These are phyloP conservation scores for Cyberlindnera suaveolens DNA, from an alignment of 805 yeast species.

Conservation along the genomic window DNA sequence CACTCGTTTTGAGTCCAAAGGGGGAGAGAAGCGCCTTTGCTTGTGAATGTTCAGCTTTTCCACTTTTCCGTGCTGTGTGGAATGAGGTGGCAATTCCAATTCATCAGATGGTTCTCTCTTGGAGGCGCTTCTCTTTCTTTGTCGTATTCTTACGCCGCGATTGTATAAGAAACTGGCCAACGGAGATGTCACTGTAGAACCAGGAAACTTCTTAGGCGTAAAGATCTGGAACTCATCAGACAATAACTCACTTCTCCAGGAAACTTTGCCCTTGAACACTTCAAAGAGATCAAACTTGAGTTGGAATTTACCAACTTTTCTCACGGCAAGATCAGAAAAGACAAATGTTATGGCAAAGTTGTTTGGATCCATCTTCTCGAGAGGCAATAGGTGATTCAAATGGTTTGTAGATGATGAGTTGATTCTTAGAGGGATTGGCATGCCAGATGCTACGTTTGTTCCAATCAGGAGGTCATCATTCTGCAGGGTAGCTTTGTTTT, in stretches of 20 bases:
- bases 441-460: slow-evolving; percentile 20
- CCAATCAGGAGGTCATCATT: slow-evolving; percentile 20
- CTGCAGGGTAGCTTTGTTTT: neutral
- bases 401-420: slow-evolving; percentile 9
- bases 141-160: slow-evolving; percentile 28
- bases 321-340: slow-evolving; percentile 26
- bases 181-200: slow-evolving; percentile 24
- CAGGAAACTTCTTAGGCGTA: slow-evolving; percentile 29
- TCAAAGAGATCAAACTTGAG: slow-evolving; percentile 26
- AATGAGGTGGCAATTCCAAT: too few species aligned
- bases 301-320: slow-evolving; percentile 22
- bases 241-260: slow-evolving; percentile 10
- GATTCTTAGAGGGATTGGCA: slow-evolving; percentile 18
- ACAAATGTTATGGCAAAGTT: slow-evolving; percentile 25
- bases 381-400: slow-evolving; percentile 8
- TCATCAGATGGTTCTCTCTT: neutral
- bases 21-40: too few species aligned
- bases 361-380: slow-evolving; percentile 11
- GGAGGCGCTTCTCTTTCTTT: slow-evolving; percentile 19
- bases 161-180: slow-evolving; percentile 25
- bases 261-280: slow-evolving; percentile 18
- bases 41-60: too few species aligned
- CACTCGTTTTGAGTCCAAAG: too few species aligned
- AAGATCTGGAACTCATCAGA: slow-evolving; percentile 23
- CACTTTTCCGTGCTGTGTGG: too few species aligned